phyloP scores from a whole-genome alignment of 169 alveolate species.

The Cryptosporidium muris region DNA sequence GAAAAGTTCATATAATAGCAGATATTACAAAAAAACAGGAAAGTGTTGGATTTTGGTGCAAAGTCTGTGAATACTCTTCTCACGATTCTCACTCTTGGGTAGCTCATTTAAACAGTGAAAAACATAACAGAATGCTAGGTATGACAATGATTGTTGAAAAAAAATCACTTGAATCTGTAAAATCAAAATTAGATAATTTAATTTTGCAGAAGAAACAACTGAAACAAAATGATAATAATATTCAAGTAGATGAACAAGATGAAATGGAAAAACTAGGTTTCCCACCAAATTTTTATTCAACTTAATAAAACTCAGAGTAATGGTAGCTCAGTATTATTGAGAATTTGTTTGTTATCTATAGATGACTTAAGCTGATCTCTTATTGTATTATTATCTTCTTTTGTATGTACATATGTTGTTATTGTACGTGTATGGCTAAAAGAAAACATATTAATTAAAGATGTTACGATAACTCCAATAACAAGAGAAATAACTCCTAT shows the following conservation, averaged over 20 bases:
- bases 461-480: slow-evolving; percentile 11
- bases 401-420: not conserved
- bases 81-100: slow-evolving; percentile 68
- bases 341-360: too few species aligned
- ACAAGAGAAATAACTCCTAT: slow-evolving; percentile 3
- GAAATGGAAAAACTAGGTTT: not conserved
- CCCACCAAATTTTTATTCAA: slow-evolving; percentile 16
- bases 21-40: not conserved
- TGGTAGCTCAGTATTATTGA: too few species aligned
- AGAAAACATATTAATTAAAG: slow-evolving; percentile 8
- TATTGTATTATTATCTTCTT: not conserved
- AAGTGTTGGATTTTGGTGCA: slow-evolving; percentile 53
- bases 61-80: slow-evolving; percentile 13
- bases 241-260: slow-evolving; percentile 1
- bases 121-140: slow-evolving; percentile 44
- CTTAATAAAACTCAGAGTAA: not conserved
- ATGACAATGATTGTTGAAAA: slow-evolving; percentile 31
- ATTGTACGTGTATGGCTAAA: slow-evolving; percentile 3
- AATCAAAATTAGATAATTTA: slow-evolving; percentile 8
- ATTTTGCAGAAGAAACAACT: slow-evolving; percentile 6
- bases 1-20: slow-evolving; percentile 1
- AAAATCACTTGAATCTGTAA: slow-evolving; percentile 57
- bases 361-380: not conserved
- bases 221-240: not conserved
- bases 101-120: slow-evolving; percentile 41